Conservation (phyloP, 768 basidiomycete genomes). For the Termitomyces sp. region DNA sequence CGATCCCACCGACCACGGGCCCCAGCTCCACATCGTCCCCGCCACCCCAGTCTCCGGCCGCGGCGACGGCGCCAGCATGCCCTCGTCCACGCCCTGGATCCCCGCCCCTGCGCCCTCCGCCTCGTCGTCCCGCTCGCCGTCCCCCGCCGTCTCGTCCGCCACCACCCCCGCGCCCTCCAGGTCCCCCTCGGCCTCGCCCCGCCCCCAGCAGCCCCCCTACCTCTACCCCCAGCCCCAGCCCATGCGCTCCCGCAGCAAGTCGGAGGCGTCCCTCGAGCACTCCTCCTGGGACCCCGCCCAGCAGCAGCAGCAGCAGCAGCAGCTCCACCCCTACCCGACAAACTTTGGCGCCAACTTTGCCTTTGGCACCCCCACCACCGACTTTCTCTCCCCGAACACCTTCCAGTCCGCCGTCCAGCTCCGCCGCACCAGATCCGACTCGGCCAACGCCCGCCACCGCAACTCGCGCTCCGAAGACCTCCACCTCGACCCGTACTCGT, state of each 20-base stretch:
- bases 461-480: conserved; percentile 45
- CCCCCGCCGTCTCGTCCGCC: conserved; percentile 8
- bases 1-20: conserved; percentile 47
- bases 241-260: conserved; percentile 52
- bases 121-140: conserved; percentile 16
- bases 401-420: conserved; percentile 13
- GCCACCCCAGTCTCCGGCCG: conserved; percentile 74
- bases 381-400: conserved; percentile 4
- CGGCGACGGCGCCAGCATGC: too few species aligned
- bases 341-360: conserved; percentile 24
- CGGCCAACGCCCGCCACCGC: conserved; percentile 12
- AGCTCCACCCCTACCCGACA: conserved; percentile 15
- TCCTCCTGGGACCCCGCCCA: conserved; percentile 14
- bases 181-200: conserved; percentile 18
- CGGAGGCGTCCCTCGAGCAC: conserved; percentile 53
- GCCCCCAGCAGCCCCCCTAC: conserved; percentile 15
- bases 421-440: conserved; percentile 24
- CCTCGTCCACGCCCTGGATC: conserved; percentile 6
- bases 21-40: conserved; percentile 73
- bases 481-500: conserved; percentile 1
- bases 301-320: neutral
- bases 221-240: conserved; percentile 28
- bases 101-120: conserved; percentile 5
- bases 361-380: conserved; percentile 19
- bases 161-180: conserved; percentile 23